Conservation (phyloP, 305 asterid genomes). For the Euphrasia arctica region DNA sequence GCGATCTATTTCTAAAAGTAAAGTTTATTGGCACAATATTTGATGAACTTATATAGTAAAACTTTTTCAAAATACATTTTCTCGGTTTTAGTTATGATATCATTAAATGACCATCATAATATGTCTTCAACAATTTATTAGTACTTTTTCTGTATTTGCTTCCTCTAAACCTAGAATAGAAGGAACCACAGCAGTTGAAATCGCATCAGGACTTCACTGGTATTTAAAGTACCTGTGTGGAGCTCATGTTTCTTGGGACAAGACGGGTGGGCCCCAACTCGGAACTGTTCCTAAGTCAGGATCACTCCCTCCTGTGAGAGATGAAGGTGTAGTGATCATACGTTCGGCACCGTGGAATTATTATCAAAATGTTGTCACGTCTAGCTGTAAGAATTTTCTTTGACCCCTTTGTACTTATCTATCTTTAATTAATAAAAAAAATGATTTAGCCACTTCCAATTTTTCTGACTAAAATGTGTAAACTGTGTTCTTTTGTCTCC, state of each 20-base stretch:
- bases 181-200: constrained; percentile 90
- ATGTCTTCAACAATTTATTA: background rate
- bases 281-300: constrained; percentile 82
- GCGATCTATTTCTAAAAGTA: background rate
- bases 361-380: constrained; percentile 96
- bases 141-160: constrained; percentile 1
- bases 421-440: background rate
- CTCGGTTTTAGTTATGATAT: constrained; percentile 4
- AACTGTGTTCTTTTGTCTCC: background rate
- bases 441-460: background rate
- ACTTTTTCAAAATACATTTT: background rate
- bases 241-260: constrained; percentile 97
- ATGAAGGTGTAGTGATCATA: constrained; percentile 56
- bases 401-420: constrained; percentile 1
- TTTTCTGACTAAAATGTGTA: background rate
- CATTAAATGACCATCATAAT: constrained; percentile 8
- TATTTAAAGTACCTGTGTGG: constrained; percentile 86
- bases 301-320: constrained; percentile 63
- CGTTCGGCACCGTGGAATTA: constrained; percentile 94
- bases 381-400: constrained; percentile 77
- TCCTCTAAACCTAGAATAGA: constrained; percentile 46
- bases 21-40: background rate
- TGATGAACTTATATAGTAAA: constrained; percentile 9
- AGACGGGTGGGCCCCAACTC: constrained; percentile 89
- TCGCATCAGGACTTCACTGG: constrained; percentile 93